Base-by-base conservation (phyloP, 352 stramenopile genomes). In the Phytophthora fragariaefolia region DNA sequence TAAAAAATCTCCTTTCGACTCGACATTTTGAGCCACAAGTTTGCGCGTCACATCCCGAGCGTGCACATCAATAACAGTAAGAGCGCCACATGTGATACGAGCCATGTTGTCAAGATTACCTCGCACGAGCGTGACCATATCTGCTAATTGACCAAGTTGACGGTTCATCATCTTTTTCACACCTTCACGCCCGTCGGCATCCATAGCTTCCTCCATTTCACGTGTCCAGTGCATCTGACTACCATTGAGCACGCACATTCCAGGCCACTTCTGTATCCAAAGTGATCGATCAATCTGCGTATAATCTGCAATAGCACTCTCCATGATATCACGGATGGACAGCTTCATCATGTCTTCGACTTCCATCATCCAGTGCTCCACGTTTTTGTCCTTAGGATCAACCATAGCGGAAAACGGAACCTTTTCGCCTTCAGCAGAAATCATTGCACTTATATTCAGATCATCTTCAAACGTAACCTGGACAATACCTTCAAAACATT, bases 1-100 rank as follows among this genome's bases (percentile, higher is more conserved):
- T 17, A 95, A 43, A 56, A 96, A 96, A 53, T 98, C 87, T 34
- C 84, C 85, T 28, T 96, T 97, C 4, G 85, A 90, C 36, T 91
- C 76, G 27, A 98, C 90, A 40, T 96, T 93, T 61, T 97, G 85
- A 22, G 90, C 77, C 17, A 97, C 88, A 10, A 98, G 76, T 36
- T 97, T 96, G 7, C 90, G 83, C 13, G 97, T 98, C 26, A 98
- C 93, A 69, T 99, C 96, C 32, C 96, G 91, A 13, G 96, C 96
- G 59, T 99, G 96, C n/a, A 99, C 96, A 63, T 98, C 94, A 42
- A 98, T 98, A 56, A 98, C 96, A 0, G 93, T 97, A 10, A 98
- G 69, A 1, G 95, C 92, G 4, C 93, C 92, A 28, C 97, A 90
- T 13, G 90, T 97, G 28, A 96, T 96, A 1, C 90, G 78, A 46